Evolutionary conservation across 257 asterid genomes (phyloP).

Genomic region (Solanum bukasovii): DNA sequence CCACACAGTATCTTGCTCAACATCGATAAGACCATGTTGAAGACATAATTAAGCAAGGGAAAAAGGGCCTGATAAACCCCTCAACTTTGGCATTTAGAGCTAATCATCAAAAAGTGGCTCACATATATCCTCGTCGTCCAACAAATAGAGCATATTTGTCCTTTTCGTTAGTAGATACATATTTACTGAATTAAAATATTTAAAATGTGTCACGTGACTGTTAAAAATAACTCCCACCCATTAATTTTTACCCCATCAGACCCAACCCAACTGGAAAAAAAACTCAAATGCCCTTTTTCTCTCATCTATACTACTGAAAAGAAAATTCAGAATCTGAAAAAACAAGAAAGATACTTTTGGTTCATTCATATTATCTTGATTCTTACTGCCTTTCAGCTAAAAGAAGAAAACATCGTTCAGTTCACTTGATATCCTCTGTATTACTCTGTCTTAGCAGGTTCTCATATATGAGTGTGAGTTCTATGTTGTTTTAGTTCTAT

Average conservation of each 20-base stretch:
- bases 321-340: not conserved
- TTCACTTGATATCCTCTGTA: not conserved
- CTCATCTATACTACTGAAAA: not conserved
- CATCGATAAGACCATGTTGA: not conserved
- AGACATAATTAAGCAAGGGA: not conserved
- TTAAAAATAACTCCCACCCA: not conserved
- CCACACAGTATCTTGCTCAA: not conserved
- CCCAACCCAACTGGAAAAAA: not conserved
- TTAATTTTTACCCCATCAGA: not conserved
- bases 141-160: not conserved
- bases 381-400: not conserved
- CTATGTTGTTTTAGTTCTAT: not conserved
- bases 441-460: not conserved
- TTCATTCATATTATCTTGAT: not conserved
- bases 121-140: not conserved
- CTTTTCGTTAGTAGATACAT: not conserved
- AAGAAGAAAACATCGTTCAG: not conserved
- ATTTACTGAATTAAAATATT: not conserved
- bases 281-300: not conserved
- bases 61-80: not conserved
- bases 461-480: not conserved
- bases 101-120: not conserved
- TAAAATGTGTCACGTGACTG: not conserved
- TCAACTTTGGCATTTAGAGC: not conserved
- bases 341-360: not conserved